A percentile compares a stretch with the other conserved stretches of the same genome.
phyloP scores from a whole-genome alignment of 2,329 filamentous ascomycete genomes.

The Penicillium sp. region DNA sequence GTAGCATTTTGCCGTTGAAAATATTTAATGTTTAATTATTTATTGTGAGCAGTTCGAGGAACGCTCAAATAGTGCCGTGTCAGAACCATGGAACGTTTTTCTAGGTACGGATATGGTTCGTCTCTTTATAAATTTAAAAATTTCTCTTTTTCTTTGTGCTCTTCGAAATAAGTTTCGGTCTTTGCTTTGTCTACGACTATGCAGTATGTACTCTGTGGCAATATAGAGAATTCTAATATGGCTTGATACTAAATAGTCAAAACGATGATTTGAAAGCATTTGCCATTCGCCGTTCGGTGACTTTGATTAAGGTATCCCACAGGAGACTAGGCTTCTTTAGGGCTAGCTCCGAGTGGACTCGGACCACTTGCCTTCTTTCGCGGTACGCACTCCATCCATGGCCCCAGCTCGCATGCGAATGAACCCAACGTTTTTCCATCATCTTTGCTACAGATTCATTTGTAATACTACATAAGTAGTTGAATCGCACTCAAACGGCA shows the following conservation, averaged over 20 bases:
- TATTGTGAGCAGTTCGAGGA: background rate
- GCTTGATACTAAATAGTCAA: background rate
- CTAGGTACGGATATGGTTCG: background rate
- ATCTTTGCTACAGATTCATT: too few species aligned
- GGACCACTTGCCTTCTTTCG: background rate
- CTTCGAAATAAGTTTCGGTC: too few species aligned
- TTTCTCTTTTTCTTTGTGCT: background rate
- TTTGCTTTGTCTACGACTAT: too few species aligned
- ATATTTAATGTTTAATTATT: background rate
- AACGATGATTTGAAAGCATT: background rate
- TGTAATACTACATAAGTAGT: too few species aligned
- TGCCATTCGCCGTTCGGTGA: background rate
- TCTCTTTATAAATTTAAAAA: too few species aligned
- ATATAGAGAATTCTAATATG: too few species aligned
- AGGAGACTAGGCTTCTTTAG: background rate
- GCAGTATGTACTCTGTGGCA: too few species aligned
- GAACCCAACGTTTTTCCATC: background rate
- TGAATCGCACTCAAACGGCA: too few species aligned
- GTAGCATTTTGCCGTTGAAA: background rate
- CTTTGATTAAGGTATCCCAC: background rate
- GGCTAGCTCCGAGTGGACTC: background rate
- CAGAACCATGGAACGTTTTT: background rate
- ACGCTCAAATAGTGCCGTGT: slow-evolving; percentile 1
- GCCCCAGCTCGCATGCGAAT: background rate
- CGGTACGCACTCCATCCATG: background rate